Evolutionary conservation across 768 basidiomycete genomes (phyloP), one percentile per base, ranked within the genome.

Genomic region (Calocera viscosa): DNA sequence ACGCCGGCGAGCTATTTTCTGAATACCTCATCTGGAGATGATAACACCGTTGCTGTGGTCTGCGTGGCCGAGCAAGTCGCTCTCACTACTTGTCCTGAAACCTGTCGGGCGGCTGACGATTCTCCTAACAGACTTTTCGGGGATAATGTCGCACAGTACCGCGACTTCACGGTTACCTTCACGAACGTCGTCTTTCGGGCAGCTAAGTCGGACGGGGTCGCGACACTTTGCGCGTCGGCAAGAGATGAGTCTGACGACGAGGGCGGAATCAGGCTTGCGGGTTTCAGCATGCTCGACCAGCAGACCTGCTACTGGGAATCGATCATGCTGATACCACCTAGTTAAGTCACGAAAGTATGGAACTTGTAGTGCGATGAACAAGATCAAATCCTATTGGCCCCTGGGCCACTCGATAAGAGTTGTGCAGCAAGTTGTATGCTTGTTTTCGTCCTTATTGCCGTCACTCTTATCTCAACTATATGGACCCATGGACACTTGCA

Each of bases 111-210:
- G n/a, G 41, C 39, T 8, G 8, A 10, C 5, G 35, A 8, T 2
- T 34, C 8, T 19, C 16, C 24, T 65, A n/a, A 8, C 64, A 65
- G 64, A 38, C 64, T 65, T 19, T n/a, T 40, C 28, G 64, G 64
- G 7, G 26, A 22, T 22, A 34, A 65, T 34, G 40, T 30, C 10
- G 28, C 22, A n/a, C n/a, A n/a, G 35, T 24, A 41, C 40, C 40
- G 64, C 35, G 35, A 65, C 64, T 65, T 65, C 64, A 40, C 38
- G 17, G 64, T 65, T 16, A 43, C 40, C 5, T 65, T 65, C 24
- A 65, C 64, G 14, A 32, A 65, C 40, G 41, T 65, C 38, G 40
- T 24, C 64, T 41, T 65, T 19, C 35, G 64, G 5, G 64, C 64
- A 5, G 41, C 38, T n/a, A 65, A 38, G 12, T 40, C 38, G 22